Evolutionary conservation across 164 flowering plant species (phyloP).

Genomic region (Umbilicus rupestris): DNA sequence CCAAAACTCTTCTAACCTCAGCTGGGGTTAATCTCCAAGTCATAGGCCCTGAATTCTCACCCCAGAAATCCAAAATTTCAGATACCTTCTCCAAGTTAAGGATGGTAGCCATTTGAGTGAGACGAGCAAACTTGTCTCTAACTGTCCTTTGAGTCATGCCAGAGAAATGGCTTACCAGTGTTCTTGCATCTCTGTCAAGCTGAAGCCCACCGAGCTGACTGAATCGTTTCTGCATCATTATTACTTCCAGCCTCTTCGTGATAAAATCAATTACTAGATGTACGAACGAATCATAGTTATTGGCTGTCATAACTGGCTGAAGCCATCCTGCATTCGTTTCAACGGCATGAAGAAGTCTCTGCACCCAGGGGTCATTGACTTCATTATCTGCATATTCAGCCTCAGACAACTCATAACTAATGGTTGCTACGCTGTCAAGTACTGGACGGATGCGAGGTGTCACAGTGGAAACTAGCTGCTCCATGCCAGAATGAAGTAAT

Average conservation of each 20-base stretch:
- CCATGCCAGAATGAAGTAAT: constrained; percentile 62
- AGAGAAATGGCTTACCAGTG: constrained; percentile 83
- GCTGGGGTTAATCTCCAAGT: constrained; percentile 98
- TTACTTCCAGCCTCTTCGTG: constrained; percentile 83
- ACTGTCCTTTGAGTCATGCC: constrained; percentile 91
- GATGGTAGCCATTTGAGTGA: constrained; percentile 94
- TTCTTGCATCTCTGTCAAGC: constrained; percentile 78
- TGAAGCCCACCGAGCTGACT: constrained; percentile 93
- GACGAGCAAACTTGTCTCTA: constrained; percentile 91
- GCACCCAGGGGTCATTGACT: constrained; percentile 96
- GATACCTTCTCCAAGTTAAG: constrained; percentile 93
- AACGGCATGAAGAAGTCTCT: constrained; percentile 82
- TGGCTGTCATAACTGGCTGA: constrained; percentile 73
- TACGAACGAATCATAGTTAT: constrained; percentile 71
- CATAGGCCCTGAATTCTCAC: constrained; percentile 97
- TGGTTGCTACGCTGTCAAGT: constrained; percentile 65
- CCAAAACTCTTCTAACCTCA: constrained; percentile 85
- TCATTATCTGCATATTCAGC: constrained; percentile 91
- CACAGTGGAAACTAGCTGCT: constrained; percentile 68
- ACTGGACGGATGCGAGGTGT: constrained; percentile 57
- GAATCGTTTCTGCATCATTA: constrained; percentile 94
- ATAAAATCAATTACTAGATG: constrained; percentile 77
- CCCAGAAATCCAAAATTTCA: constrained; percentile 99
- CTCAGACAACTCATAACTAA: constrained; percentile 87
- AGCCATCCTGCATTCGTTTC: constrained; percentile 84